Percentiles rank a stretch among this genome's conserved stretches.
Conservation (phyloP, 768 basidiomycete species). For the Epithele typhae region DNA sequence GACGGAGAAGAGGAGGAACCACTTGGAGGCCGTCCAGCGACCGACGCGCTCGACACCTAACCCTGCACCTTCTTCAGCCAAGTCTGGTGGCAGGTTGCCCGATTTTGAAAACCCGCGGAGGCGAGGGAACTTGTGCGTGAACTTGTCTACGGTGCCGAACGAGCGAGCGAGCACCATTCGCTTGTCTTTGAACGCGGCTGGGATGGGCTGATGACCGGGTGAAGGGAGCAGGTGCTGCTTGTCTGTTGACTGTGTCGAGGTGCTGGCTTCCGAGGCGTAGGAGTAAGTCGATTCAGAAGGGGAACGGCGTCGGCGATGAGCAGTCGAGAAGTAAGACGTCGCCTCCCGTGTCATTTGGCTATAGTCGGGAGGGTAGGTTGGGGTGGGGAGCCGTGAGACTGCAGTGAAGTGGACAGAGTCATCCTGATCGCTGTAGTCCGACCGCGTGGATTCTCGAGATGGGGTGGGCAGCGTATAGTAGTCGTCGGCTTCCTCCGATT, state of each 20-base stretch:
- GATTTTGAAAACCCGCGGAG: constrained; percentile 26
- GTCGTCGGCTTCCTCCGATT: no score
- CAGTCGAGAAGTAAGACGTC: no score
- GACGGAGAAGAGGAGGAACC: constrained; percentile 54
- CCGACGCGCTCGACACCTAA: constrained; percentile 36
- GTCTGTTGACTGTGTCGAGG: background rate
- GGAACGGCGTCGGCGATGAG: no score
- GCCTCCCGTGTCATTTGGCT: no score
- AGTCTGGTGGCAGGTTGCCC: constrained; percentile 12
- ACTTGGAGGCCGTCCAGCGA: constrained; percentile 62
- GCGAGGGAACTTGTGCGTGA: constrained; percentile 50
- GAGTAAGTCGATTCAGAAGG: no score
- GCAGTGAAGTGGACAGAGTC: no score
- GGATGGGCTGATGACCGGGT: background rate
- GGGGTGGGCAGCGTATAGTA: no score
- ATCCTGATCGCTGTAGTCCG: no score
- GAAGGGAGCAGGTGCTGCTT: background rate
- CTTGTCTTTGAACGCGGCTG: constrained; percentile 12
- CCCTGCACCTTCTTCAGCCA: constrained; percentile 33
- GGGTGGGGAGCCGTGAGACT: no score
- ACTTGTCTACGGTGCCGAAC: constrained; percentile 30
- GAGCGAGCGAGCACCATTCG: constrained; percentile 15
- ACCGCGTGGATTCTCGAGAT: no score
- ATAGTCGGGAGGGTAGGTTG: no score
- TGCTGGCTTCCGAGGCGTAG: background rate